Evolutionary conservation across 371 early-diverging fungal genomes (phyloP).

Genomic region (Mucor plumbeus): DNA sequence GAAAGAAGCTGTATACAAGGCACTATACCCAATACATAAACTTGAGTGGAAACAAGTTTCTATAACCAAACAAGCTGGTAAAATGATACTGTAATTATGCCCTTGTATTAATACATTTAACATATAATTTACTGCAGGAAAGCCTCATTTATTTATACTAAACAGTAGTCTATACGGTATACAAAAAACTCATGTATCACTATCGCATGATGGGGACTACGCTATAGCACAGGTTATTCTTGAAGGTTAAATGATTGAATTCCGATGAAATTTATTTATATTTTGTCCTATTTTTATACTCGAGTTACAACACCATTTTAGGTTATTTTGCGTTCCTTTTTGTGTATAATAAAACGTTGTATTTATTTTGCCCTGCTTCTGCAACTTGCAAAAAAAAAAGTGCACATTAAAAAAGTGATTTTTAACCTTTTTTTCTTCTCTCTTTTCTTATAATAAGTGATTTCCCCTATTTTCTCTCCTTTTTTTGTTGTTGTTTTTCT

Average conservation of each 20-base stretch:
- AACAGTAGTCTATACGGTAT: slow-evolving; percentile 45
- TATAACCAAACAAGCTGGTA: slow-evolving; percentile 52
- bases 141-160: slow-evolving; percentile 51
- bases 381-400: neutral
- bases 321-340: slow-evolving; percentile 32
- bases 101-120: neutral
- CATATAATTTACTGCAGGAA: slow-evolving; percentile 34
- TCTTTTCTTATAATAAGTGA: neutral
- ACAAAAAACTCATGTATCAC: slow-evolving; percentile 53
- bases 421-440: slow-evolving; percentile 15
- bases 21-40: slow-evolving; percentile 59
- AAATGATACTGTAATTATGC: neutral
- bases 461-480: slow-evolving; percentile 8
- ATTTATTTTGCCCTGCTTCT: neutral
- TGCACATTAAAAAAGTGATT: neutral
- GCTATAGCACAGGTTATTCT: slow-evolving; percentile 67
- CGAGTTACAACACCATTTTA: slow-evolving; percentile 24
- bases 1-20: slow-evolving; percentile 75
- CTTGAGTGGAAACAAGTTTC: slow-evolving; percentile 73
- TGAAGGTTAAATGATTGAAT: slow-evolving; percentile 31
- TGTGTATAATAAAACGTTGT: slow-evolving; percentile 6
- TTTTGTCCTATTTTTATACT: slow-evolving; percentile 4
- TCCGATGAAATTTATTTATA: too few relatives aligned
- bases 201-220: slow-evolving; percentile 74
- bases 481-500: slow-evolving; percentile 1